Evolutionary conservation across 2,329 filamentous ascomycete species (phyloP), one percentile per base, ranked within the genome.

Genomic region (Xylariaceae sp.): DNA sequence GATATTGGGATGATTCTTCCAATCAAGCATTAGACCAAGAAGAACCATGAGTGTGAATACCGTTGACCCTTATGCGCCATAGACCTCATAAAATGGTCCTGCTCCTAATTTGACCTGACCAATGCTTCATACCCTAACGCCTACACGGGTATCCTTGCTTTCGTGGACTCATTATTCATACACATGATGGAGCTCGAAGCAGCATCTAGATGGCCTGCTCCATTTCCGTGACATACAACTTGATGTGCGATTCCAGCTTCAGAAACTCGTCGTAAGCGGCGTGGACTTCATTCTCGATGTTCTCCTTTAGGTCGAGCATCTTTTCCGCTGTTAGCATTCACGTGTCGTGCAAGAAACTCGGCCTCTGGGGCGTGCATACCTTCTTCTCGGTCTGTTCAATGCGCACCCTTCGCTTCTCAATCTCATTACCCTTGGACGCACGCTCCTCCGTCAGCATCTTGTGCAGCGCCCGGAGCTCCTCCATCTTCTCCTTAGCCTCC

Each of bases 341-440:
- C 31, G 11, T 16, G 1, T 19, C 18, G n/a, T n/a, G n/a, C n/a
- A n/a, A 43, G 13, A 22, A 12, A 15, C 6, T 44, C 13, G 12
- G 12, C 31, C 19, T 9, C 16, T 19, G 13, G 30, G 19, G 18
- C 26, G 7, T 11, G 60, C 72, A 55, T 72, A 89, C 89, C 87
- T 97, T 97, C 72, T 97, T 97, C 76, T 97, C 91, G 8, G 89
- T 95, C 71, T 96, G 89, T 67, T 98, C 93, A 50, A 98, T 97
- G 46, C 90, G 76, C n/a, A 96, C 88, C 53, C 87, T 81, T 55
- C 90, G 76, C 60, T 86, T 82, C 71, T 98, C 93, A 69, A 97
- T 94, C 59, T 97, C 91, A 43, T 88, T 84, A 26, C 85, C 84
- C 67, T 95, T 94, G 41, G 93, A 88, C 1, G 78, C 79, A 48